Evolutionary conservation across 164 flowering plant genomes (phyloP).

Genomic region (Tetrastigma voinierianum): DNA sequence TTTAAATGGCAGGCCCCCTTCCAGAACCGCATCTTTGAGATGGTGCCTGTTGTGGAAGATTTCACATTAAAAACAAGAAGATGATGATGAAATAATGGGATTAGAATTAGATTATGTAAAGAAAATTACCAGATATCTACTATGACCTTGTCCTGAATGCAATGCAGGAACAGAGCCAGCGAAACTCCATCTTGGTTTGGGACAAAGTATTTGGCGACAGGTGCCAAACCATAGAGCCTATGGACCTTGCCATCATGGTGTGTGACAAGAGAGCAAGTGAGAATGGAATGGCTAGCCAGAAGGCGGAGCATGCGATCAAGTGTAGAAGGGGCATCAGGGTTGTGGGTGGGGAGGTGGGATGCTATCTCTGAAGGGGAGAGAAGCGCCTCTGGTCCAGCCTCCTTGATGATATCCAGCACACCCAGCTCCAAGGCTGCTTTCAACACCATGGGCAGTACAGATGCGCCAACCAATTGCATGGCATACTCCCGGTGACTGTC

Average conservation of each 20-base stretch:
- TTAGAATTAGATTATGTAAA: too few relatives aligned
- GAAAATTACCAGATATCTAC: constrained; percentile 21
- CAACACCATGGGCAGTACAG: constrained; percentile 26
- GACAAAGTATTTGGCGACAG: constrained; percentile 14
- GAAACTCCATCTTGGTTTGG: constrained; percentile 26
- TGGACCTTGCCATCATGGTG: neutral
- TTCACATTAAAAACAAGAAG: too few relatives aligned
- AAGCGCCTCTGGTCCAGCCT: constrained; percentile 8
- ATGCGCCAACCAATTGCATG: constrained; percentile 6
- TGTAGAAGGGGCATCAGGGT: too few relatives aligned
- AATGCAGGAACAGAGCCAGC: constrained; percentile 8
- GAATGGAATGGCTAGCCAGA: constrained; percentile 28
- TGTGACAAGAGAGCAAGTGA: constrained; percentile 18
- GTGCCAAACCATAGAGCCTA: constrained; percentile 17
- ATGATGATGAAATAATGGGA: too few relatives aligned
- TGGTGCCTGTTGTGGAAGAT: constrained; percentile 11
- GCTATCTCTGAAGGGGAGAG: constrained; percentile 10
- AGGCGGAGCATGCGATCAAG: constrained; percentile 35
- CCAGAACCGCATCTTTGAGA: constrained; percentile 33
- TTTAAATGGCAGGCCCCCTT: constrained; percentile 28
- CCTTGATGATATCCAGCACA: constrained; percentile 7
- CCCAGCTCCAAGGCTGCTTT: constrained; percentile 17
- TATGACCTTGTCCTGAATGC: constrained; percentile 14
- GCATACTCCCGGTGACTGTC: neutral
- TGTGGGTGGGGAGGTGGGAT: neutral